Percentiles rank a stretch among this genome's conserved stretches.
These are phyloP conservation scores for Tetrastigma voinierianum DNA, from an alignment of 164 flowering plant genomes.

Conservation along the genomic window DNA sequence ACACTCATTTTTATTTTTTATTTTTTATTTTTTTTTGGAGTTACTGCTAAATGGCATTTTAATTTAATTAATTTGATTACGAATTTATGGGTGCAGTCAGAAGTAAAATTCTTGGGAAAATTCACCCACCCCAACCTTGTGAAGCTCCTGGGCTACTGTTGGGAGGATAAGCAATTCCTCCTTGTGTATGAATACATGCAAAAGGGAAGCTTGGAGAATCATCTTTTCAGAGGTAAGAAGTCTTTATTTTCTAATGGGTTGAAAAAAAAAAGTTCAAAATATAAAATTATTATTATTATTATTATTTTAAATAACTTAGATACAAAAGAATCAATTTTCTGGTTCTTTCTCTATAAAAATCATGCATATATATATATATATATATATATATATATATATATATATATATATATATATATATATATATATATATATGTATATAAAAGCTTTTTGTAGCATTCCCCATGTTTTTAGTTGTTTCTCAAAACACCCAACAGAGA, in stretches of 20 bases:
- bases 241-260: neutral
- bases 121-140: slow-evolving; percentile 58
- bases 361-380: no score
- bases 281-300: no score
- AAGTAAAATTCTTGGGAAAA: slow-evolving; percentile 58
- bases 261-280: no score
- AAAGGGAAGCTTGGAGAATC: slow-evolving; percentile 61
- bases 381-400: no score
- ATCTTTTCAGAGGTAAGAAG: slow-evolving; percentile 56
- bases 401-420: neutral
- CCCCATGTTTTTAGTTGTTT: neutral
- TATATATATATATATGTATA: neutral
- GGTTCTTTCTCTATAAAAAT: no score
- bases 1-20: no score
- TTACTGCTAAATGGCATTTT: neutral
- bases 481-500: no score
- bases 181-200: slow-evolving; percentile 61
- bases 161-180: slow-evolving; percentile 55
- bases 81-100: slow-evolving; percentile 38
- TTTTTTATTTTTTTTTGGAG: no score
- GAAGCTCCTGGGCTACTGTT: slow-evolving; percentile 53
- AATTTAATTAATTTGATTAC: neutral
- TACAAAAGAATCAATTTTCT: no score
- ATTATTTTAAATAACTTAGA: no score
- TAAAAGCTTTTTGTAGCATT: neutral